Percentiles rank a stretch among this genome's conserved stretches.
These are phyloP conservation scores for Pyropia haitanensis DNA, from an alignment of 23 red algal genomes.

Conservation along the genomic window DNA sequence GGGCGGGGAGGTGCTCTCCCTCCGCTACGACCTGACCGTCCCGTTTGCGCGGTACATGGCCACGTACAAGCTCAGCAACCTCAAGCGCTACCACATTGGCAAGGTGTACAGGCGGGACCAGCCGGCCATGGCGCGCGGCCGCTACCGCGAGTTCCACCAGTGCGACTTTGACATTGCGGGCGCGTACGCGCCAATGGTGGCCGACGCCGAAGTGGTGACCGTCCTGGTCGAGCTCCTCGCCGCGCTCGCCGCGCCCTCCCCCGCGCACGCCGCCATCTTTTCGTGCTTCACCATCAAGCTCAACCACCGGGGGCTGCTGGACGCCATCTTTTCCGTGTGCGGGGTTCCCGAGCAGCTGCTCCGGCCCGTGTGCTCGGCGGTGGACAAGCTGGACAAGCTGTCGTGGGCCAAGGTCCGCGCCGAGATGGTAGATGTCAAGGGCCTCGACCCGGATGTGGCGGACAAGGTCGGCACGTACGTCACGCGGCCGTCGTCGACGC, in stretches of 20 bases:
- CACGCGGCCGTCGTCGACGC: slow-evolving; percentile 24
- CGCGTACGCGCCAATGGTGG: slow-evolving; percentile 68
- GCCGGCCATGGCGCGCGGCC: slow-evolving; percentile 86
- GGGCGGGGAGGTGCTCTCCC: slow-evolving; percentile 80
- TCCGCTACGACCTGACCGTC: slow-evolving; percentile 95
- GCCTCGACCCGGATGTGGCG: slow-evolving; percentile 40
- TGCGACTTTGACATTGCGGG: slow-evolving; percentile 99
- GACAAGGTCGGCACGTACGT: slow-evolving; percentile 74
- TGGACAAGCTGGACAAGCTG: slow-evolving; percentile 98
- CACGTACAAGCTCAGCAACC: slow-evolving; percentile 67
- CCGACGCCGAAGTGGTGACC: slow-evolving; percentile 77
- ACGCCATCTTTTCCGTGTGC: slow-evolving; percentile 78
- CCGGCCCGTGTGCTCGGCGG: slow-evolving; percentile 79
- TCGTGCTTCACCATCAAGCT: slow-evolving; percentile 84
- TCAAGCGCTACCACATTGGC: slow-evolving; percentile 94
- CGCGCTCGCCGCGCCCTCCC: slow-evolving; percentile 43
- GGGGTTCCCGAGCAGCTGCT: slow-evolving; percentile 80
- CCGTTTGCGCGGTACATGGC: slow-evolving; percentile 94
- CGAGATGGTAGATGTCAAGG: slow-evolving; percentile 93
- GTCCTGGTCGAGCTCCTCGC: slow-evolving; percentile 93
- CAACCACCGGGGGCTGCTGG: slow-evolving; percentile 68
- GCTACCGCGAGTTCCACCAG: slow-evolving; percentile 99
- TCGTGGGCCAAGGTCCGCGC: slow-evolving; percentile 59
- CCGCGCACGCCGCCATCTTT: slow-evolving; percentile 40
- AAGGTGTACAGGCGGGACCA: slow-evolving; percentile 94